A percentile compares a stretch with the other conserved stretches of the same genome.
Evolutionary conservation across 2,329 filamentous ascomycete species (phyloP).

Genomic region (Aspergillus jensenii): DNA sequence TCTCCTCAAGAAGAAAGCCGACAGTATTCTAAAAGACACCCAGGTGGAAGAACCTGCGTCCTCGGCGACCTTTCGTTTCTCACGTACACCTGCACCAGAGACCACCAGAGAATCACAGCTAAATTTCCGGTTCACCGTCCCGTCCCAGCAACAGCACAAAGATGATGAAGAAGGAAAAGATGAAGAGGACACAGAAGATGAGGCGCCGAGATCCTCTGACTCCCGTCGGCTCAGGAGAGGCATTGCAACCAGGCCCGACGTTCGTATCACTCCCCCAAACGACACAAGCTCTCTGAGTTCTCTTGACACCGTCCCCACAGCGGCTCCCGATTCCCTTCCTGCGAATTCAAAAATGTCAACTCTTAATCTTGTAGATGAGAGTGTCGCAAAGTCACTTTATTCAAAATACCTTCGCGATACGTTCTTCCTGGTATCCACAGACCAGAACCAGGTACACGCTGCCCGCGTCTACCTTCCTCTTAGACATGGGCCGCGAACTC

Average conservation of each 20-base stretch:
- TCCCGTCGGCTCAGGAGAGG: background rate
- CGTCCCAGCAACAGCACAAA: background rate
- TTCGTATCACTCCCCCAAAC: background rate
- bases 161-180: background rate
- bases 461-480: constrained; percentile 18
- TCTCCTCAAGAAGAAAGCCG: constrained; percentile 21
- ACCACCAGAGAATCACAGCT: background rate
- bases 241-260: background rate
- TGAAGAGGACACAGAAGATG: background rate
- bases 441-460: constrained; percentile 8
- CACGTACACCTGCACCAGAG: background rate
- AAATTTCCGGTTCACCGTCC: background rate
- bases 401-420: constrained; percentile 2
- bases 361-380: background rate
- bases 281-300: background rate
- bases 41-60: background rate
- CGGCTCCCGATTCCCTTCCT: background rate
- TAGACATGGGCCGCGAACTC: constrained; percentile 16
- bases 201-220: background rate
- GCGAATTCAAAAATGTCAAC: background rate
- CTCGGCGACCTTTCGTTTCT: background rate
- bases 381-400: background rate
- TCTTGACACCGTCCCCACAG: background rate
- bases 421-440: constrained; percentile 18
- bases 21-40: background rate